Base-by-base conservation (phyloP, 768 basidiomycete species). In the Panus rudis region DNA sequence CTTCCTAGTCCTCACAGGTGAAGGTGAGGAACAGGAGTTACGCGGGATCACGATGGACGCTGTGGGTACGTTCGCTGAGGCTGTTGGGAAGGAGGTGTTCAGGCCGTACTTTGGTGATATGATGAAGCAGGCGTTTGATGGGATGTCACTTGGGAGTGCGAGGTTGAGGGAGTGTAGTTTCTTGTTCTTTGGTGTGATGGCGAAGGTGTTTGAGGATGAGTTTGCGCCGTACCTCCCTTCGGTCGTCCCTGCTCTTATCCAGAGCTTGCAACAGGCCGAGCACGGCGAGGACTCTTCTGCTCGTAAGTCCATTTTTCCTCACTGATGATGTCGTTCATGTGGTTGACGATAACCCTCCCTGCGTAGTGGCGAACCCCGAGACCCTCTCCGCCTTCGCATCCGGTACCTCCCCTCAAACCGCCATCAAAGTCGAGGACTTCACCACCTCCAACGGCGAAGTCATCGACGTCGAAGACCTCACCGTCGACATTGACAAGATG, bases 11-110 rank as follows among this genome's bases (percentile, higher is more conserved):
- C 79, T 98, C 22, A 79, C 75, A 17, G 84, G 78, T 22, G 88
- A 93, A 52, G 92, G 90, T 35, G 94, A 96, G 60, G 91, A 96
- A 66, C 79, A 75, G 33, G 93, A 97, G 55, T 78, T 99, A 28
- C 89, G 94, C 45, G 94, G 96, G 27, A 93, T 97, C 58, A 85
- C 94, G 10, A 96, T 96, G 81, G 96, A 98, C 65, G 91, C 96
- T n/a, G 83, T 97, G 47, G 96, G 96, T 41, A 97, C 96, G 0
- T 91, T 99, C 54, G 90, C 96, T 12, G 94, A 98, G 66, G 92
- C 94, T 6, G 90, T 98, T 47, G 94, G 96, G 50, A 79, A 82
- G 58, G 93, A 98, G 12, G 70, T 80, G 22, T 99, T 98, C 83
- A 73, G 89, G 25, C 93, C 92, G 14, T 98, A 85, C 77, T 96